Conservation (phyloP, 768 basidiomycete genomes). For the Boletus insuetus region DNA sequence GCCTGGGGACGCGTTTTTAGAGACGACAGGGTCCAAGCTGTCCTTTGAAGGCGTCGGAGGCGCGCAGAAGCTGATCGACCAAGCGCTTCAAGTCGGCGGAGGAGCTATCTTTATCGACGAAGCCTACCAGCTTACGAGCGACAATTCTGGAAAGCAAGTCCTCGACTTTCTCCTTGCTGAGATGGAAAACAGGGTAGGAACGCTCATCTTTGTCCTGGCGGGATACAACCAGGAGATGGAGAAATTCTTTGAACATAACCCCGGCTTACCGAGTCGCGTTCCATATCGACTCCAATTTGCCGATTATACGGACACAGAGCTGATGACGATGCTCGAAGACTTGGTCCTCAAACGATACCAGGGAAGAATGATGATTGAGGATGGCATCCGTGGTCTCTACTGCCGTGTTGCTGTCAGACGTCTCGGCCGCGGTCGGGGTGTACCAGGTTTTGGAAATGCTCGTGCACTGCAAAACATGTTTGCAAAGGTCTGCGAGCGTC, state of each 20-base stretch:
- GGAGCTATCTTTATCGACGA: conserved; percentile 71
- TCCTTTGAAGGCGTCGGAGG: conserved; percentile 53
- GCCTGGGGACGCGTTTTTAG: conserved; percentile 52
- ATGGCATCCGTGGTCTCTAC: conserved; percentile 52
- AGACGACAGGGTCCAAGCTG: conserved; percentile 61
- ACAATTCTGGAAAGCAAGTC: conserved; percentile 51
- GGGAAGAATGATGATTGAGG: conserved; percentile 54
- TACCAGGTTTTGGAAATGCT: conserved; percentile 65
- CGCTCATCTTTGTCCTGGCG: conserved; percentile 65
- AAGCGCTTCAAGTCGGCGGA: conserved; percentile 50
- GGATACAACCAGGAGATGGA: conserved; percentile 76
- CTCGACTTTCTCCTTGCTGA: conserved; percentile 70
- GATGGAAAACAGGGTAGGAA: conserved; percentile 69
- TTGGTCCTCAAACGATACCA: conserved; percentile 44
- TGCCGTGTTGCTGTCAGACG: conserved; percentile 34
- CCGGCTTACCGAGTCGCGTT: conserved; percentile 66
- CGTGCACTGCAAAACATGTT: conserved; percentile 56
- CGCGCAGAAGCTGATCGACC: conserved; percentile 36
- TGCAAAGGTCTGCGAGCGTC: conserved; percentile 45
- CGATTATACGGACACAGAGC: conserved; percentile 59
- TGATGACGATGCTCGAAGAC: conserved; percentile 53
- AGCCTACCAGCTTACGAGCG: conserved; percentile 60
- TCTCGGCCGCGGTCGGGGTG: conserved; percentile 14
- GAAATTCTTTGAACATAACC: conserved; percentile 74
- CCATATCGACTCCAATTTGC: conserved; percentile 57